phyloP scores from a whole-genome alignment of 2,329 filamentous ascomycete genomes.

The Cercospora canescens region DNA sequence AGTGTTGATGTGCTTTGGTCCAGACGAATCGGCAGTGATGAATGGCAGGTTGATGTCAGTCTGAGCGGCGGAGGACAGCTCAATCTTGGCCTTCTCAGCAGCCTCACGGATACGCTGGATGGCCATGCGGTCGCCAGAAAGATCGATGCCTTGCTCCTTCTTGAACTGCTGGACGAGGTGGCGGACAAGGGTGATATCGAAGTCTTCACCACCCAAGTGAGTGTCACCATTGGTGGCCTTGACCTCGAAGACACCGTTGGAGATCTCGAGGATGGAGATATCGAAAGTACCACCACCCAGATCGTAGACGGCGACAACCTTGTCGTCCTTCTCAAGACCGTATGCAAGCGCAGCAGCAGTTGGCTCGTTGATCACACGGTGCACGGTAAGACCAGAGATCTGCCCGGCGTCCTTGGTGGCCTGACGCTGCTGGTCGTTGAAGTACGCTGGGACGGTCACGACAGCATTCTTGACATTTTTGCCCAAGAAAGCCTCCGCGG shows the following conservation, averaged over 20 bases:
- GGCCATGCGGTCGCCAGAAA: slow-evolving; percentile 92
- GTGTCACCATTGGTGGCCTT: slow-evolving; percentile 99
- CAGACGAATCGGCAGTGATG: slow-evolving; percentile 93
- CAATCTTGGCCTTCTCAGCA: slow-evolving; percentile 99
- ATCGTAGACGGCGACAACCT: slow-evolving; percentile 93
- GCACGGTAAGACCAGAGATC: slow-evolving; percentile 92
- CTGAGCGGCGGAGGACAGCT: slow-evolving; percentile 90
- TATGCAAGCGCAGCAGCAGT: slow-evolving; percentile 95
- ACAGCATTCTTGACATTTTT: slow-evolving; percentile 94
- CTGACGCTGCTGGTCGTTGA: slow-evolving; percentile 98
- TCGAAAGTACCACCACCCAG: slow-evolving; percentile 98
- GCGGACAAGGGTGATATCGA: slow-evolving; percentile 91
- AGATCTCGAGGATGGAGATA: slow-evolving; percentile 96
- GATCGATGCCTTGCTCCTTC: slow-evolving; percentile 89
- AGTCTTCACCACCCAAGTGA: slow-evolving; percentile 97
- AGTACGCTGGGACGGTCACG: slow-evolving; percentile 95
- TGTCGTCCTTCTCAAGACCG: slow-evolving; percentile 93
- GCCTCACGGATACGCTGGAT: slow-evolving; percentile 99
- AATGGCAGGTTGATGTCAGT: slow-evolving; percentile 99
- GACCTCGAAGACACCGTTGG: slow-evolving; percentile 97
- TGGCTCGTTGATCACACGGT: slow-evolving; percentile 97
- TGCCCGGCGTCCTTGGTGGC: slow-evolving; percentile 97
- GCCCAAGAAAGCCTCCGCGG: slow-evolving; percentile 87
- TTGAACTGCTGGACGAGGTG: slow-evolving; percentile 95
- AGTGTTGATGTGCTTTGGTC: slow-evolving; percentile 96